Evolutionary conservation across 176 grass and related monocot genomes (phyloP).

Genomic region (Carex scoparia): DNA sequence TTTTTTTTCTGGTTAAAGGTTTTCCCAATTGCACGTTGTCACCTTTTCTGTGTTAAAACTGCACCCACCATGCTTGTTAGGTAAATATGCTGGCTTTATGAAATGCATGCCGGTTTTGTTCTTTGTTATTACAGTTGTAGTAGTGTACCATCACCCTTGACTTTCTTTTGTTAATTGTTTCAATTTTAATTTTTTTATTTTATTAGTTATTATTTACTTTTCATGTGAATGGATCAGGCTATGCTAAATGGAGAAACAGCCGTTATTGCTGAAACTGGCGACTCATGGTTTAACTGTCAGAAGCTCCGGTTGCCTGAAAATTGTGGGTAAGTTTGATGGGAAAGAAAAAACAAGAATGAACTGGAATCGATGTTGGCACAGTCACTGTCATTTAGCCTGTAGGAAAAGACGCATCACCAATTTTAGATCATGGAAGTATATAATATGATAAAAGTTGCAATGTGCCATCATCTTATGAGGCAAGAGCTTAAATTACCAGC

Average conservation of each 20-base stretch:
- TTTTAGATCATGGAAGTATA: not conserved
- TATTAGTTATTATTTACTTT: not conserved
- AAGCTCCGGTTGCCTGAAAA: conserved; percentile 58
- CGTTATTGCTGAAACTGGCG: conserved; percentile 59
- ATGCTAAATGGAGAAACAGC: conserved; percentile 45
- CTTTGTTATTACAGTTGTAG: not conserved
- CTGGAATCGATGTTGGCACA: not conserved
- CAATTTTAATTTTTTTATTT: not conserved
- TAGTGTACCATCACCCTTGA: not conserved
- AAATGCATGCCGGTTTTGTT: not conserved
- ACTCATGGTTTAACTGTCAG: conserved; percentile 72
- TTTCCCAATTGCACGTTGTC: not conserved
- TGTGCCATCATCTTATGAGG: not conserved
- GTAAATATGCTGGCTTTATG: not conserved
- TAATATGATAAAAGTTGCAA: not conserved
- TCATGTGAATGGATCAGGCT: not conserved
- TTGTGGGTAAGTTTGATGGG: conserved; percentile 30
- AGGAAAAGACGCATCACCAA: not conserved
- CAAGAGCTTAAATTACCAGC: not conserved
- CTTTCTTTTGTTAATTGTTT: not conserved
- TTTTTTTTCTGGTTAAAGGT: not conserved
- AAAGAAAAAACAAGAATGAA: not conserved
- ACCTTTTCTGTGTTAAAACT: not conserved
- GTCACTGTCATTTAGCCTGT: not conserved
- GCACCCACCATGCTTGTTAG: not conserved